phyloP scores from a whole-genome alignment of 208 protist genomes.

The Wallacemonas sp. region DNA sequence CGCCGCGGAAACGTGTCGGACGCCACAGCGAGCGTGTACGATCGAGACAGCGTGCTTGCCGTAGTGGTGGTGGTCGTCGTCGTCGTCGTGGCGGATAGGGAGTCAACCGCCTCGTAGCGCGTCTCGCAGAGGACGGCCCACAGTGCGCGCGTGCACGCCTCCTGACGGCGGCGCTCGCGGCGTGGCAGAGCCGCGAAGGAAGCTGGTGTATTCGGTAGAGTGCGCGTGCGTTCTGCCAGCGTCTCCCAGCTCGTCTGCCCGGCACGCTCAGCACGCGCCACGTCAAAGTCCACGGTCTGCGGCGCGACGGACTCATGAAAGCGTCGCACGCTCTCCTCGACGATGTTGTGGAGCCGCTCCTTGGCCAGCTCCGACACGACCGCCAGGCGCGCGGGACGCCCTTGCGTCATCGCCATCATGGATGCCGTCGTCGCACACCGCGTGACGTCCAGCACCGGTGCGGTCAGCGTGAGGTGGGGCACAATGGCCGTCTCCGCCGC shows the following conservation, averaged over 20 bases:
- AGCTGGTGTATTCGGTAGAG: background rate
- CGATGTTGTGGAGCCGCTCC: constrained; percentile 5
- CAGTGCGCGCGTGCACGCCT: background rate
- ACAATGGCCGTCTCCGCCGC: background rate
- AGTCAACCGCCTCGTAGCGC: no score
- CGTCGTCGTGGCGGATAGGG: no score
- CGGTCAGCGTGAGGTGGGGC: background rate
- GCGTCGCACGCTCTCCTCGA: background rate
- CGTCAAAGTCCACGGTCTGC: constrained; percentile 3
- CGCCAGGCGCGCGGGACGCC: background rate
- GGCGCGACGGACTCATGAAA: background rate
- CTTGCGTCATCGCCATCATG: no score
- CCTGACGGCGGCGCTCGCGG: background rate
- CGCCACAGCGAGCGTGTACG: constrained; percentile 2
- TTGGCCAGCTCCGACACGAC: background rate
- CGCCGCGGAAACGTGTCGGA: constrained; percentile 1
- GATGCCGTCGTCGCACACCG: no score
- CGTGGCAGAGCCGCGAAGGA: background rate
- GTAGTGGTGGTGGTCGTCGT: no score
- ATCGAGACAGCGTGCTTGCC: background rate
- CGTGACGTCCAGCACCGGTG: constrained; percentile 3
- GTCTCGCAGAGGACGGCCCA: constrained; percentile 2
- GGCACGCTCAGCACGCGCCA: background rate
- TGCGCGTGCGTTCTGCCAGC: background rate
- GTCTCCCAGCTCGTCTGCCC: constrained; percentile 7